Evolutionary conservation across 2,329 filamentous ascomycete species (phyloP).

Genomic region (Verticillium nubilum): DNA sequence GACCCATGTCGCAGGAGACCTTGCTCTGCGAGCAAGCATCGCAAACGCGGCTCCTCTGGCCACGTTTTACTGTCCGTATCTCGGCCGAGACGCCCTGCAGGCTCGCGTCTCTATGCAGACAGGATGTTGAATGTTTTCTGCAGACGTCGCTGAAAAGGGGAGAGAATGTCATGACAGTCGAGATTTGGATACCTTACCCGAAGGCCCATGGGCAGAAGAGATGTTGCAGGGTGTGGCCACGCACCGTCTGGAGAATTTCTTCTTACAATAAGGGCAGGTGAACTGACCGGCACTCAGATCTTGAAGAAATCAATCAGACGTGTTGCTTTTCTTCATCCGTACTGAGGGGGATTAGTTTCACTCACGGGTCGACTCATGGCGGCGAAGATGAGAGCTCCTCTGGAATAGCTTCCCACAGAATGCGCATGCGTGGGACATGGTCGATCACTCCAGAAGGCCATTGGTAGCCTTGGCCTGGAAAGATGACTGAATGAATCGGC

Average conservation of each 20-base stretch:
- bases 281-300: slow-evolving; percentile 9
- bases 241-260: slow-evolving; percentile 15
- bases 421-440: slow-evolving; percentile 6
- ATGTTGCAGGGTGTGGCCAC: background rate
- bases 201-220: background rate
- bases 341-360: background rate
- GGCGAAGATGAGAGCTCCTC: slow-evolving; percentile 18
- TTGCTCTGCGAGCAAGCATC: slow-evolving; percentile 23
- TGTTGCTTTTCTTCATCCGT: background rate
- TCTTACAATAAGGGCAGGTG: slow-evolving; percentile 13
- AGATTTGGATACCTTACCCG: background rate
- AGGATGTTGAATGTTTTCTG: slow-evolving; percentile 18
- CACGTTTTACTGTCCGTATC: slow-evolving; percentile 16
- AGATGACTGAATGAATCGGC: background rate
- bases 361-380: slow-evolving; percentile 20
- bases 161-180: no score
- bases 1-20: slow-evolving; percentile 18
- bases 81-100: background rate
- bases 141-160: slow-evolving; percentile 15
- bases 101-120: slow-evolving; percentile 10
- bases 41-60: slow-evolving; percentile 20
- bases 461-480: background rate
- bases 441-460: background rate
- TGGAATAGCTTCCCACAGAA: slow-evolving; percentile 19
- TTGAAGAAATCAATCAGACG: background rate